Evolutionary conservation across 257 asterid species (phyloP).

Genomic region (Forsythia suspensa): DNA sequence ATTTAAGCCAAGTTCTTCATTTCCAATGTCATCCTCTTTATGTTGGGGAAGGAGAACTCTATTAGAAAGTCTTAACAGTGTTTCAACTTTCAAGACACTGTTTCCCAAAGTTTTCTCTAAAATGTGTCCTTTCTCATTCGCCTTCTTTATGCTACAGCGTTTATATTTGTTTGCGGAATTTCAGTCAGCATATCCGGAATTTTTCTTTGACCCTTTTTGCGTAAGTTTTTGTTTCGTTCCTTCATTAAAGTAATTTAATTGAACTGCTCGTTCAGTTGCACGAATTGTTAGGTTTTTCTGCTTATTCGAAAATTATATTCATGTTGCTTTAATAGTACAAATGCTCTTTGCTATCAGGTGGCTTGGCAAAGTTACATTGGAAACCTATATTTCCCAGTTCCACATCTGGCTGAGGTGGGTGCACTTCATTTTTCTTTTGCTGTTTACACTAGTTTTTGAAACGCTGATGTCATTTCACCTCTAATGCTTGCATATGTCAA

Average conservation of each 20-base stretch:
- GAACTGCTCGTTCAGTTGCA: background rate
- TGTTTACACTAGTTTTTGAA: background rate
- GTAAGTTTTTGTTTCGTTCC: conserved; percentile 51
- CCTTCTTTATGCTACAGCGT: conserved; percentile 50
- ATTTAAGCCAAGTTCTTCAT: background rate
- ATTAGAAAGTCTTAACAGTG: conserved; percentile 17
- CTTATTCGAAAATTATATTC: background rate
- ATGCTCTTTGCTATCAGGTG: conserved; percentile 57
- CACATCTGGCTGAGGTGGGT: conserved; percentile 97
- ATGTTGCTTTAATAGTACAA: conserved; percentile 31
- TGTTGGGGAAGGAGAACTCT: background rate
- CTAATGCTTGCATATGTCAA: background rate
- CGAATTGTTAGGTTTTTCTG: conserved; percentile 6
- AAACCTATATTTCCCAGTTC: conserved; percentile 95
- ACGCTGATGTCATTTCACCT: background rate
- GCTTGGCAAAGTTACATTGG: conserved; percentile 95
- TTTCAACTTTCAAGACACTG: background rate
- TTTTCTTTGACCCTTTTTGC: conserved; percentile 87
- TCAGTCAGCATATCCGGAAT: conserved; percentile 77
- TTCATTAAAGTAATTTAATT: background rate
- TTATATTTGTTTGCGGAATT: conserved; percentile 85
- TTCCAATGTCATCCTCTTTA: background rate
- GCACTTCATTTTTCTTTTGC: conserved; percentile 4
- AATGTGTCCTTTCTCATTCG: conserved; percentile 22
- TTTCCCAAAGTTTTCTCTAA: background rate